Conservation (phyloP, 1,284 basidiomycete genomes). For the Trichosporon sp. region DNA sequence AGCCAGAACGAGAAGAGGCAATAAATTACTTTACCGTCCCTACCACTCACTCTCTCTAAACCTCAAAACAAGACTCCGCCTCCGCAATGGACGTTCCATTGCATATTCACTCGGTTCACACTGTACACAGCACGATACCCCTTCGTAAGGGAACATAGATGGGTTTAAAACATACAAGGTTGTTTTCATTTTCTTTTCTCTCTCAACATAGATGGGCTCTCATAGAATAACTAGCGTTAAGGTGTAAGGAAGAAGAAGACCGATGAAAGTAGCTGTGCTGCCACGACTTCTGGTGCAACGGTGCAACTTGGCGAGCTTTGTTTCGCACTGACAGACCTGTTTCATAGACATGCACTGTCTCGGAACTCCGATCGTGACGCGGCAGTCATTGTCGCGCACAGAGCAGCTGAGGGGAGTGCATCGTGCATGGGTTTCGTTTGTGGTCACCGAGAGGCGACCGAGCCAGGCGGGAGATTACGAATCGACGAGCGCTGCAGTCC, state of each 20-base stretch:
- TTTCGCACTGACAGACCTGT: neutral
- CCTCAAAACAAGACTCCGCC: neutral
- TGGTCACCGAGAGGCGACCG: neutral
- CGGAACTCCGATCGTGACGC: neutral
- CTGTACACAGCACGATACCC: neutral
- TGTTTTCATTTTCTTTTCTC: neutral
- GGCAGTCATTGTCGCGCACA: neutral
- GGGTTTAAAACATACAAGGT: slow-evolving; percentile 2
- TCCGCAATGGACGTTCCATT: neutral
- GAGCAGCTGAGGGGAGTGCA: no score
- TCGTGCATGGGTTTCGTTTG: neutral
- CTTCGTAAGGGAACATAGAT: neutral
- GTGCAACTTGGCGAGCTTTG: neutral
- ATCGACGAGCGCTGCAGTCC: neutral
- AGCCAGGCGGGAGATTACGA: neutral
- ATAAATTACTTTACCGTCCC: neutral
- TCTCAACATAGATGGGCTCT: neutral
- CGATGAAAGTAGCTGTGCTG: slow-evolving; percentile 3
- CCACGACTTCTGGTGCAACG: neutral
- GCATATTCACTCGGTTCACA: neutral
- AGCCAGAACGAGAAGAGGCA: slow-evolving; percentile 2
- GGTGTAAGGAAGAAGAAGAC: neutral
- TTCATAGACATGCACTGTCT: neutral
- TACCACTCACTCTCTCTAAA: neutral
- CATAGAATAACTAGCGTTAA: neutral